Evolutionary conservation across 2,329 filamentous ascomycete genomes (phyloP).

Genomic region (Phaeosphaeriaceae sp.): DNA sequence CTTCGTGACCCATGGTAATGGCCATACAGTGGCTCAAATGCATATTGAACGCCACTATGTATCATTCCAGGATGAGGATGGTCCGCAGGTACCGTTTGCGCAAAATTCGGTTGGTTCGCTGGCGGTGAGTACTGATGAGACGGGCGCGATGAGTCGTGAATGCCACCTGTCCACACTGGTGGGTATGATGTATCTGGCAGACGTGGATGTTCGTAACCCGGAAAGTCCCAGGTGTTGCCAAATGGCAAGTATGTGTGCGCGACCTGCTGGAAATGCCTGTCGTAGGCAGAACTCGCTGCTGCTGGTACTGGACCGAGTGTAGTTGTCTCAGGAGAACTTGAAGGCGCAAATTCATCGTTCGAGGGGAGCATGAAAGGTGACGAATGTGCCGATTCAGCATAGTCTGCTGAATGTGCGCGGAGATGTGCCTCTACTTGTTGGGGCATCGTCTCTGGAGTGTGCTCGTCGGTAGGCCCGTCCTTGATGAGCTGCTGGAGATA

Average conservation of each 20-base stretch:
- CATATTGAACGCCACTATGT: conserved; percentile 16
- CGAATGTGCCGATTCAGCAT: conserved; percentile 6
- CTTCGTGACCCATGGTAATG: conserved; percentile 10
- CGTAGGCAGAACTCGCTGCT: conserved; percentile 16
- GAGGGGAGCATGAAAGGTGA: conserved; percentile 17
- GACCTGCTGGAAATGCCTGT: conserved; percentile 13
- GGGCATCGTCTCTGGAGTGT: conserved; percentile 17
- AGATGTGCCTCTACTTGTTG: conserved; percentile 20
- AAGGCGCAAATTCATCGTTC: conserved; percentile 10
- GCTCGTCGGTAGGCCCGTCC: conserved; percentile 26
- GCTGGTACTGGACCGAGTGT: conserved; percentile 14
- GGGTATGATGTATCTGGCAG: conserved; percentile 21
- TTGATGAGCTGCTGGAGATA: conserved; percentile 44
- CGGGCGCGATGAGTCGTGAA: conserved; percentile 14
- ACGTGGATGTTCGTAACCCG: conserved; percentile 21
- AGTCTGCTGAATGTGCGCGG: conserved; percentile 24
- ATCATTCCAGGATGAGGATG: conserved; percentile 17
- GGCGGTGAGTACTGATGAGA: conserved; percentile 13
- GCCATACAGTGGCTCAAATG: conserved; percentile 12
- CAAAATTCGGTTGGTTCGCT: conserved; percentile 8
- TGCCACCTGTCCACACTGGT: conserved; percentile 24
- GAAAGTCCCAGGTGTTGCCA: conserved; percentile 21
- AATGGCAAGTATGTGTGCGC: conserved; percentile 21
- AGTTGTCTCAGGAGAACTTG: conserved; percentile 15
- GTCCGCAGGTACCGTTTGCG: conserved; percentile 20